Base-by-base conservation (phyloP, 352 stramenopile genomes). In the Pythium guiyangense region DNA sequence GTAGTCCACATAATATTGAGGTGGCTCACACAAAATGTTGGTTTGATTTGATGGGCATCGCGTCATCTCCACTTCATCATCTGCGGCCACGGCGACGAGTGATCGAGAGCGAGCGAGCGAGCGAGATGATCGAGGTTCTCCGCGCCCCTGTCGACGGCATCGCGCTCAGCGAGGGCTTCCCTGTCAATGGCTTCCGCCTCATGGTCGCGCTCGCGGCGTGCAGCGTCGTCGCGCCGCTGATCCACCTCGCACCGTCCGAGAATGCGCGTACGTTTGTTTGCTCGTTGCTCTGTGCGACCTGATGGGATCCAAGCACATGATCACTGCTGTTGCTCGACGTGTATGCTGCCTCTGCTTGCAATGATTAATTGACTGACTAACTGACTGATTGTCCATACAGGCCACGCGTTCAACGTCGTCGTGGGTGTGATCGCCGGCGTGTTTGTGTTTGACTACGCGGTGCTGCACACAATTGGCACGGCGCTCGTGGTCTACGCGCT, bases 361-460 rank as follows among this genome's bases (percentile, higher is more conserved):
- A 12, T 2, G 6, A 22, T 22, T 22, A 22, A 22, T 22, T 22
- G 22, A 22, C 22, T 22, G 22, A 22, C 22, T 22, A 22, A 37
- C 5, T 37, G 37, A 20, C 37, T 43, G 12, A 17, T 14, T 43
- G 17, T 43, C 37, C 17, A 1, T 8, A 57, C 43, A 93, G 83
- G 81, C 22, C 84, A 94, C 50, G 49, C 86, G 60, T 88, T 90
- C 40, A 92, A 90, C 57, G 65, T 86, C 25, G 55, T 67, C 22
- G 57, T 73, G n/a, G 85, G 85, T 11, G 48, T 92, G 18, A 79
- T 77, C 47, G 78, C 65, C 0, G 85, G 82, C 27, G 62, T 77
- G 43, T 94, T 92, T 46, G 85, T 94, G 35, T 94, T 92, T 50
- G 85, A 91, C 60, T 76, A 71, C 58, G 84, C 78, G 5, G 74